Conservation (phyloP, 495 filamentous ascomycete species). For the Neurospora sp. region DNA sequence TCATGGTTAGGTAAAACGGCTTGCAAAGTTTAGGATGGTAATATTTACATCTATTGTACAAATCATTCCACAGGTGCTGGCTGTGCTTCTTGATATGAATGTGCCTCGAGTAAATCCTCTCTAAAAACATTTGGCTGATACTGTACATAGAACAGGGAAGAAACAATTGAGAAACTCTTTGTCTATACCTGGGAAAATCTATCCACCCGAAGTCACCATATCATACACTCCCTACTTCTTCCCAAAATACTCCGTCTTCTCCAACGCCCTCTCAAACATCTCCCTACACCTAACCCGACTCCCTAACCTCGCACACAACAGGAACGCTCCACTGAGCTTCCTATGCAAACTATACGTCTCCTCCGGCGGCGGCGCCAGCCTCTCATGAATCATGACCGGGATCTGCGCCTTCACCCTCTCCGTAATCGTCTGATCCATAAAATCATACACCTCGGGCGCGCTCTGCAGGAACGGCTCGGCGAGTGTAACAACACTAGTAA, state of each 20-base stretch:
- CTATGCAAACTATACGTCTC: conserved; percentile 96
- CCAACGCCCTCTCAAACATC: conserved; percentile 62
- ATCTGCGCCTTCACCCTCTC: conserved; percentile 79
- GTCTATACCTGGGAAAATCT: neutral
- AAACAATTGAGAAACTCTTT: neutral
- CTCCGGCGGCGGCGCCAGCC: conserved; percentile 84
- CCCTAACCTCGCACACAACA: conserved; percentile 80
- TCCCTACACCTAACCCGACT: conserved; percentile 73
- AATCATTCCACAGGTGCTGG: no score
- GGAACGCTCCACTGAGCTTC: conserved; percentile 90
- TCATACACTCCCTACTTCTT: conserved; percentile 1
- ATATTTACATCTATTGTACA: no score
- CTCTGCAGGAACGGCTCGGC: conserved; percentile 77
- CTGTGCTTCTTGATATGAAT: no score
- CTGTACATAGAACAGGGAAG: no score
- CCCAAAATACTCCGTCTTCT: conserved; percentile 28
- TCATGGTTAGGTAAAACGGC: no score
- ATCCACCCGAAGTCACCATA: neutral
- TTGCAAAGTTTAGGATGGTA: no score
- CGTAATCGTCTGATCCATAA: conserved; percentile 88
- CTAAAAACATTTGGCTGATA: no score
- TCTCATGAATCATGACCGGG: conserved; percentile 82
- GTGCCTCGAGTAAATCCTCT: no score
- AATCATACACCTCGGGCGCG: conserved; percentile 83
- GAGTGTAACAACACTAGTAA: conserved; percentile 70